Evolutionary conservation across 257 asterid species (phyloP), one percentile per base, ranked within the genome.

Genomic region (Rubia yunnanensis): DNA sequence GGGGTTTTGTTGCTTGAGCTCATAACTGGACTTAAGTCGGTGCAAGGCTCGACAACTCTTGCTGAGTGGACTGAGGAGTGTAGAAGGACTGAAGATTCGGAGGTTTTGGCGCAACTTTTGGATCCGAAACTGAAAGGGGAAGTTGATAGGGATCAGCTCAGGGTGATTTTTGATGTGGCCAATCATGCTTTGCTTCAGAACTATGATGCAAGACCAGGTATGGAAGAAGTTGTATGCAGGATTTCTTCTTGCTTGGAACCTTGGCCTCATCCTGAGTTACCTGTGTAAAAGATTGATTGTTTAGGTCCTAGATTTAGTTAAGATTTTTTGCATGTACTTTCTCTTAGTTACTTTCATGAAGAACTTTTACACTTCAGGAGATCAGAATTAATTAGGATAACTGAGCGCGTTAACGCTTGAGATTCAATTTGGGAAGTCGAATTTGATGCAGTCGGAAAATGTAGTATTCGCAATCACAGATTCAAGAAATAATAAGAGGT

Each of bases 31-130:
- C 76, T 85, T 49, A 83, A 78, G 56, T 86, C 92, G 6, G 68
- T 78, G 20, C 95, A 86, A 61, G 92, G 96, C 5, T 86, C 96
- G 1, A 70, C 67, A 15, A 89, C 95, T 1, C 78, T 85, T 18
- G 86, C 91, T 0, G 96, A 89, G 58, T 86, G 86, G 89, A 86
- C 96, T 0, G 85, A 81, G 73, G 89, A 83, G 56, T 70, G 76
- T 1, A 67, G 95, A 13, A 75, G 28, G 56, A 83, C 80, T 5
- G 86, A 74, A 1, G 70, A 79, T 39, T 44, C 67, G 64, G 91
- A 73, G 48, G 80, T 46, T 24, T 23, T 83, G 73, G 60, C 61
- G 2, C 80, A 75, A 44, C 79, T 86, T 76, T 39, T 86, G 81
- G 95, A 89, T 67, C 88, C 92, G 0, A 78, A 81, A 15, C 76